These are phyloP conservation scores for Lithospermum erythrorhizon DNA, from an alignment of 257 asterid genomes.

Conservation along the genomic window DNA sequence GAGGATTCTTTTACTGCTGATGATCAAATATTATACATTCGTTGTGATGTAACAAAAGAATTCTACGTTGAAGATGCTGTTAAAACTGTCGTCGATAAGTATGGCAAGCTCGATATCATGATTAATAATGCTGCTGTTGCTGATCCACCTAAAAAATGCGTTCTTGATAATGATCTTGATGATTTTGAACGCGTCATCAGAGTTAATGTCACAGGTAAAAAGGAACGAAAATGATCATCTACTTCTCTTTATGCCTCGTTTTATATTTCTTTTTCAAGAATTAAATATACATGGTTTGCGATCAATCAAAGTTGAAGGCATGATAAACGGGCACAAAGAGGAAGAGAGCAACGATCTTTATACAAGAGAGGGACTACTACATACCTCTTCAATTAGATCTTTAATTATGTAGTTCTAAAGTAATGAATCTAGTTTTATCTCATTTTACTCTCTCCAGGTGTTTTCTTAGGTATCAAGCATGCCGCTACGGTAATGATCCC, in stretches of 20 bases:
- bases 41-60: constrained; percentile 10
- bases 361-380: no score
- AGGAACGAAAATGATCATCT: no score
- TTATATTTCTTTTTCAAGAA: no score
- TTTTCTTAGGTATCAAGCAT: constrained; percentile 8
- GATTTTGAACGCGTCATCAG: constrained; percentile 5
- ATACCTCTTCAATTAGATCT: no score
- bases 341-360: no score
- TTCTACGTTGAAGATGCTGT: constrained; percentile 3
- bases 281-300: no score
- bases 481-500: constrained; percentile 17
- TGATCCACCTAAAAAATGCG: neutral
- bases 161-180: constrained; percentile 1
- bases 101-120: constrained; percentile 6
- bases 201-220: neutral
- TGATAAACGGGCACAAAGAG: no score
- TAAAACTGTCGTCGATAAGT: constrained; percentile 1
- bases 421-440: neutral
- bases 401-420: no score
- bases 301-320: no score
- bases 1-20: neutral
- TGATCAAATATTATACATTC: constrained; percentile 2
- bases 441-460: neutral
- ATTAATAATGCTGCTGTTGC: constrained; percentile 3
- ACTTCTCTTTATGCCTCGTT: no score